A percentile compares a stretch with the other conserved stretches of the same genome.
phyloP scores from a whole-genome alignment of 164 flowering plant genomes.

The Stephania yunnanensis region DNA sequence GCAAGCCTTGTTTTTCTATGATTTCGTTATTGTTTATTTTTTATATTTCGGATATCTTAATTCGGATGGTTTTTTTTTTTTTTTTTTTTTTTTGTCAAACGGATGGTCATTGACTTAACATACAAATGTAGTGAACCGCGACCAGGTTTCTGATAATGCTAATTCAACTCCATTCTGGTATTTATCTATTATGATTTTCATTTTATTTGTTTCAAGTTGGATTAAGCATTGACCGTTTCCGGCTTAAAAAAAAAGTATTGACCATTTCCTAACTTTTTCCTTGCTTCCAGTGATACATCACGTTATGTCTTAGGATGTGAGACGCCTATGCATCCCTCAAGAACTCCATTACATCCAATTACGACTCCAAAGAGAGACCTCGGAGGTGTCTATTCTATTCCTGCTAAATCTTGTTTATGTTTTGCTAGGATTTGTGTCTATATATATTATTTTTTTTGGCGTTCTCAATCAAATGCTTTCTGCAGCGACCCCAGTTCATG shows the following conservation, averaged over 20 bases:
- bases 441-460: background rate
- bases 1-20: conserved; percentile 33
- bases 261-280: background rate
- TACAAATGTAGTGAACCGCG: conserved; percentile 63
- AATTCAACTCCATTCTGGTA: conserved; percentile 72
- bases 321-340: conserved; percentile 95
- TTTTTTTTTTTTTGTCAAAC: too few relatives aligned
- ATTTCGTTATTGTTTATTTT: background rate
- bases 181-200: background rate
- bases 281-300: conserved; percentile 43
- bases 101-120: conserved; percentile 1
- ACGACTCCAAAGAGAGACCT: conserved; percentile 95
- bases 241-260: background rate
- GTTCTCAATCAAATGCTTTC: background rate
- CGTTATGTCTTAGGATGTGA: conserved; percentile 83
- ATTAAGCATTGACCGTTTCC: background rate
- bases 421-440: background rate
- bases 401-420: background rate
- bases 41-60: too few relatives aligned
- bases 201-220: conserved; percentile 3
- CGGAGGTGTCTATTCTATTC: conserved; percentile 45
- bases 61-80: too few relatives aligned
- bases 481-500: conserved; percentile 92
- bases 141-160: conserved; percentile 59
- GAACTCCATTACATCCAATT: conserved; percentile 87